A percentile compares a stretch with the other conserved stretches of the same genome.
Evolutionary conservation across 2,329 filamentous ascomycete species (phyloP).

Genomic region (Alternaria triticina): DNA sequence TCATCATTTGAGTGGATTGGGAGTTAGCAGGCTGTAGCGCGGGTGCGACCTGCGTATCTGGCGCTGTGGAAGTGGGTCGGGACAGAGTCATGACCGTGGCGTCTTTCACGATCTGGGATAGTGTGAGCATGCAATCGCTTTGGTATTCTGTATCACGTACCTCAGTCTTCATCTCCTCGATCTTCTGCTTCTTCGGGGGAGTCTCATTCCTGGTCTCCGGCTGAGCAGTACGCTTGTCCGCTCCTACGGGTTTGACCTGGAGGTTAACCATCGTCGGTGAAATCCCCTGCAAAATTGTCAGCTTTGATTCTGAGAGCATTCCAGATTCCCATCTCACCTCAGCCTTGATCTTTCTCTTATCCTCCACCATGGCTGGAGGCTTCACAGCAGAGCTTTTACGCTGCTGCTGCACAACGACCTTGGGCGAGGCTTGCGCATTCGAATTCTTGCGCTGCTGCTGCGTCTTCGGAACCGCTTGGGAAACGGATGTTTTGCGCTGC

Average conservation of each 20-base stretch:
- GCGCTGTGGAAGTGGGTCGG: background rate
- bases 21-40: fast-evolving
- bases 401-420: background rate
- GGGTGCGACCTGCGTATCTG: background rate
- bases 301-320: background rate
- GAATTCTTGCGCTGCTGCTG: background rate
- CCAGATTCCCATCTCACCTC: slow-evolving; percentile 1
- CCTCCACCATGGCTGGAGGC: background rate
- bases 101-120: background rate
- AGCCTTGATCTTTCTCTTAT: slow-evolving; percentile 14
- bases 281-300: background rate
- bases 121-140: background rate
- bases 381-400: background rate
- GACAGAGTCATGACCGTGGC: background rate
- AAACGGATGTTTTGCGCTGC: background rate
- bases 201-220: background rate
- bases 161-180: background rate
- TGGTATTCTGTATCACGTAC: background rate
- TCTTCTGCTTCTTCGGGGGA: slow-evolving; percentile 8
- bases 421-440: background rate
- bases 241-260: background rate
- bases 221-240: background rate
- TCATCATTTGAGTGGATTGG: background rate
- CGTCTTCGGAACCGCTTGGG: background rate
- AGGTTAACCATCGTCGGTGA: background rate